Conservation (phyloP, 1,284 basidiomycete species). For the Vanrija humicola region DNA sequence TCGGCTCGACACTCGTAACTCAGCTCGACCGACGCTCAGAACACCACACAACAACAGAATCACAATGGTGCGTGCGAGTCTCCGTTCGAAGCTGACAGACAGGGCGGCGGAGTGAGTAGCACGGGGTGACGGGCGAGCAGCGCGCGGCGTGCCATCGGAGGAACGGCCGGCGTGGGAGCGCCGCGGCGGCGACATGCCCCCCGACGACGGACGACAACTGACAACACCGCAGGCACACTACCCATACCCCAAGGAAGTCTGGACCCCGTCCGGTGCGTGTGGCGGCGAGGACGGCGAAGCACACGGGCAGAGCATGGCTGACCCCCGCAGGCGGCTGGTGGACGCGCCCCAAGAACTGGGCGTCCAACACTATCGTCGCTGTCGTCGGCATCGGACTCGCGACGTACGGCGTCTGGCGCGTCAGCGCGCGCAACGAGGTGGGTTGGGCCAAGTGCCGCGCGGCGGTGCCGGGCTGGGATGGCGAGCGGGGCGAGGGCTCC, state of each 20-base stretch:
- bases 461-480: not conserved
- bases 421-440: constrained; percentile 55
- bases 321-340: constrained; percentile 54
- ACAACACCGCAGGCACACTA: constrained; percentile 46
- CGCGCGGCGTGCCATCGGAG: not conserved
- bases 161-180: too few relatives aligned
- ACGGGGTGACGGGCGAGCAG: not conserved
- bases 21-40: not conserved
- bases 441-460: constrained; percentile 13
- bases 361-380: constrained; percentile 52
- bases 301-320: not conserved
- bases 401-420: constrained; percentile 52
- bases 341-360: constrained; percentile 57
- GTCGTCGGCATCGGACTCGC: constrained; percentile 50
- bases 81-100: not conserved
- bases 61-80: constrained; percentile 4
- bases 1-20: not conserved
- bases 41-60: not conserved
- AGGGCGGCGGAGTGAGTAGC: constrained; percentile 21
- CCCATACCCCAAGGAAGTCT: constrained; percentile 58
- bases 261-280: constrained; percentile 51
- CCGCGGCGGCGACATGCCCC: too few relatives aligned
- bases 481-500: not conserved
- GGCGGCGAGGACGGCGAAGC: not conserved
- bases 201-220: constrained; percentile 1